Evolutionary conservation across 441 rosid genomes (phyloP), one percentile per base, ranked within the genome.

Genomic region (Capsella rubella): DNA sequence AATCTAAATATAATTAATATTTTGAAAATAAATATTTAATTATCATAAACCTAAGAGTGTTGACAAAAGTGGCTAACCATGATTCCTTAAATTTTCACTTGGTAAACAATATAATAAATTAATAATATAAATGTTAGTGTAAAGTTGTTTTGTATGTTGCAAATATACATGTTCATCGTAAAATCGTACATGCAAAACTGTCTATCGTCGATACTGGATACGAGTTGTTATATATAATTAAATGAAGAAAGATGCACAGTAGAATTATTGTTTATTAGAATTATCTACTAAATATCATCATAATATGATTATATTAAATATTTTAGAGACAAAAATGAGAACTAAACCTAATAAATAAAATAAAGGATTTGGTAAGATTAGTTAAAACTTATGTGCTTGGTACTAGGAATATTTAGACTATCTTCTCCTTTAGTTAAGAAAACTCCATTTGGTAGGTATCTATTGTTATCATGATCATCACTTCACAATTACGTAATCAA

Each of bases 371-470:
- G 71, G 76, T 64, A 53, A 39, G 55, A 34, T 45, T 64, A 64
- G 76, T 64, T 53, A 13, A 9, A 64, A 43, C 64, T 54, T 72
- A 53, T 63, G 28, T 63, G 64, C 29, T 63, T 63, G 64, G 18
- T 72, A 62, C 64, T 52, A 52, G 21, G 55, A 63, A 63, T 72
- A 54, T 63, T 52, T 52, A 52, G 69, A 72, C 63, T 62, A 39
- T 53, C 25, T 53, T 63, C 46, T 62, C 34, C 8, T 25, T 54
- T 53, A 40, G 35, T 52, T 46, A 39, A 59, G 39, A 59, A 70
- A 50, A 49, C 32, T 60, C 49, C 4, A 42, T 71, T 71, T 60
- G 67, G 67, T 60, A 60, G 67, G 67, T 71, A 60, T 39, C 40
- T 50, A 15, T 49, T 71, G 52, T 50, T 71, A 50, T 71, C 67